These are phyloP conservation scores for Zangia roseola DNA, from an alignment of 768 basidiomycete species.

Conservation along the genomic window DNA sequence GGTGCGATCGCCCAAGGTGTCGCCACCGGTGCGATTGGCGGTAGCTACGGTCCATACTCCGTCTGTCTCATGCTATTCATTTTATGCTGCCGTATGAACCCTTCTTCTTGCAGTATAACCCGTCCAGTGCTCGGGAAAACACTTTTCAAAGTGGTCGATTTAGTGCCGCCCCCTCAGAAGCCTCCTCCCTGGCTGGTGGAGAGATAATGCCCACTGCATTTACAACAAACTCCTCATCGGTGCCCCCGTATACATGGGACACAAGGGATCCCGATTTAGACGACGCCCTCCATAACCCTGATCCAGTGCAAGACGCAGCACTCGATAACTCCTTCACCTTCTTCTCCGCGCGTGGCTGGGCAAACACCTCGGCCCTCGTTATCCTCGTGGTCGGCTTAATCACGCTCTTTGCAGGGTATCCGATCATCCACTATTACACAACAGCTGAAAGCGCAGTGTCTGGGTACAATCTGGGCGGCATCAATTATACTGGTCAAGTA, in stretches of 20 bases:
- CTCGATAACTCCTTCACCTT: constrained; percentile 61
- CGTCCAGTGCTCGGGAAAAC: constrained; percentile 39
- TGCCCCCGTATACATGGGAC: constrained; percentile 77
- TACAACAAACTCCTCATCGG: constrained; percentile 52
- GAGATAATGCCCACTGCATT: constrained; percentile 33
- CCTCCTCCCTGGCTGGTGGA: constrained; percentile 36
- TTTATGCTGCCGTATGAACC: constrained; percentile 2
- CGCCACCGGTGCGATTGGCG: constrained; percentile 76
- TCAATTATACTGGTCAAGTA: constrained; percentile 86
- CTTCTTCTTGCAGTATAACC: constrained; percentile 50
- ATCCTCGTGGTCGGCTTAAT: constrained; percentile 67
- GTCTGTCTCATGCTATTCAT: constrained; percentile 40
- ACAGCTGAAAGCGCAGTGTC: constrained; percentile 26
- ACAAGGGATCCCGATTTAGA: constrained; percentile 81
- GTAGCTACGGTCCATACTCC: constrained; percentile 85
- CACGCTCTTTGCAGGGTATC: constrained; percentile 85
- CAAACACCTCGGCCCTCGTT: constrained; percentile 73
- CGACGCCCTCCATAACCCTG: constrained; percentile 87
- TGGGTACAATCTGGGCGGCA: constrained; percentile 81
- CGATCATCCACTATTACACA: constrained; percentile 64
- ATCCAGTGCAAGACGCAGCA: constrained; percentile 66
- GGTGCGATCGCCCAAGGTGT: constrained; percentile 71
- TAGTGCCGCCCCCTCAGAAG: constrained; percentile 52
- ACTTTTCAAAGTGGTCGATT: constrained; percentile 55
- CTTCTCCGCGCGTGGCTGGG: constrained; percentile 82